Conservation (phyloP, 306 rosid species). For the Medicago ruthenica region DNA sequence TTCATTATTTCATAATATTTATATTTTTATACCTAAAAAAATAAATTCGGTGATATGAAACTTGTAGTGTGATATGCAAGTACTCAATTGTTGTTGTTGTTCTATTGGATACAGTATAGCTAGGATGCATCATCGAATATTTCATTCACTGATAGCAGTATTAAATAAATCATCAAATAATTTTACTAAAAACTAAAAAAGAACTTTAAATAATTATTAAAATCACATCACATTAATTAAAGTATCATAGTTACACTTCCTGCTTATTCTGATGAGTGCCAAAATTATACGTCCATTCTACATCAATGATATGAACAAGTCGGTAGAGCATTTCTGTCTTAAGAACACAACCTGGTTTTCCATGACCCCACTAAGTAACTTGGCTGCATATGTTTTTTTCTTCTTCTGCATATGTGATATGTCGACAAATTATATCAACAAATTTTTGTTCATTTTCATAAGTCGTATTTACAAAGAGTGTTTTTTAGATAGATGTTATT, state of each 20-base stretch:
- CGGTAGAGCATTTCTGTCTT: constrained; percentile 16
- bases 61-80: background rate
- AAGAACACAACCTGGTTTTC: background rate
- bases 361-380: background rate
- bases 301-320: constrained; percentile 1
- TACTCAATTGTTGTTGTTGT: background rate
- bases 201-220: background rate
- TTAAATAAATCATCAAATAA: background rate
- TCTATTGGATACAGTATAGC: background rate
- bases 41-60: background rate
- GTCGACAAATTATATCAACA: background rate
- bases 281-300: background rate
- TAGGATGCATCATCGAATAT: background rate
- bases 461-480: too few species aligned
- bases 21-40: too few species aligned
- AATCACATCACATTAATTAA: constrained; percentile 6
- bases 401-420: background rate
- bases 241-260: background rate
- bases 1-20: background rate
- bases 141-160: background rate
- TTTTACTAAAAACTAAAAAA: background rate
- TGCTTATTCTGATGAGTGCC: background rate
- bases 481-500: too few species aligned
- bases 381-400: background rate
- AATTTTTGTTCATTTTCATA: background rate